Evolutionary conservation across 1,284 basidiomycete genomes (phyloP).

Genomic region (Boletus semigastroideus): DNA sequence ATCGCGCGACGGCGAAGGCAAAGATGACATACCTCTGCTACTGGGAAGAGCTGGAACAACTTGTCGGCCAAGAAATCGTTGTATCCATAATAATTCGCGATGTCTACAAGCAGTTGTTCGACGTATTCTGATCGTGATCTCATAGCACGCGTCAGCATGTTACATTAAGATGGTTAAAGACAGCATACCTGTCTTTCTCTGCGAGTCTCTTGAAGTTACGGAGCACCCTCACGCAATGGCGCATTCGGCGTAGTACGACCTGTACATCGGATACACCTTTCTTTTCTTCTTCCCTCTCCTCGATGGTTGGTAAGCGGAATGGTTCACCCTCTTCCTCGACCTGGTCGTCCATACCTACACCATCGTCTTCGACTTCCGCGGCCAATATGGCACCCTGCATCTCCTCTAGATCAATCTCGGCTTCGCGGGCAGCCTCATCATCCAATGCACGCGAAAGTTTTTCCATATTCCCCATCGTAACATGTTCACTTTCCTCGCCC

Average conservation of each 20-base stretch:
- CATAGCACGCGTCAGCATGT: conserved; percentile 16
- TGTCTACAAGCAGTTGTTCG: conserved; percentile 85
- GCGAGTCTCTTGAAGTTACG: conserved; percentile 71
- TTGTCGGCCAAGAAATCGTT: conserved; percentile 95
- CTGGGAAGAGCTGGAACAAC: conserved; percentile 91
- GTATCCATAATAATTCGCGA: conserved; percentile 96
- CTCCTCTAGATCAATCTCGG: conserved; percentile 68
- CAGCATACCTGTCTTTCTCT: conserved; percentile 67
- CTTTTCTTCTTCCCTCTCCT: conserved; percentile 81
- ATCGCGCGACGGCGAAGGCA: background rate
- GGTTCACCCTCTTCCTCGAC: conserved; percentile 57
- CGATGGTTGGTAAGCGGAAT: conserved; percentile 78
- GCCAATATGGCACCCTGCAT: conserved; percentile 51
- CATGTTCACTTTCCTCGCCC: conserved; percentile 51
- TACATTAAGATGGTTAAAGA: conserved; percentile 11
- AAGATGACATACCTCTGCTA: conserved; percentile 70
- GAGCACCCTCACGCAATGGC: conserved; percentile 83
- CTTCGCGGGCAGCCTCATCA: conserved; percentile 61
- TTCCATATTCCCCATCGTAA: conserved; percentile 77
- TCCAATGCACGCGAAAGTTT: conserved; percentile 73
- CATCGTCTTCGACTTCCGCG: conserved; percentile 53
- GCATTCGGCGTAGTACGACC: conserved; percentile 85
- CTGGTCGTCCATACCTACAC: conserved; percentile 53
- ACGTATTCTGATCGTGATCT: conserved; percentile 89
- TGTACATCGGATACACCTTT: conserved; percentile 76